Evolutionary conservation across 2,329 filamentous ascomycete species (phyloP).

Genomic region (Pestalotiopsis sp.): DNA sequence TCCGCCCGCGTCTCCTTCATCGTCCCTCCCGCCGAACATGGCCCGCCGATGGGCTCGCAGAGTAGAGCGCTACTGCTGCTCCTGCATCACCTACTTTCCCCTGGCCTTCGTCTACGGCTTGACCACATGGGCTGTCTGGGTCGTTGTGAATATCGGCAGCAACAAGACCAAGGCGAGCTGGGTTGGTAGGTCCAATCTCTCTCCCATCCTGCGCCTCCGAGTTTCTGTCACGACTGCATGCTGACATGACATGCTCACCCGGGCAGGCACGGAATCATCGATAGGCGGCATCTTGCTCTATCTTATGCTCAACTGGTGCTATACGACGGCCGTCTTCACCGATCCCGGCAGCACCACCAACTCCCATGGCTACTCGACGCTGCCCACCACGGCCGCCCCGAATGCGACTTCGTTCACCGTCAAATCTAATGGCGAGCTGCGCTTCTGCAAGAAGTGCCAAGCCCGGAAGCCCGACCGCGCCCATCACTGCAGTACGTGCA

Average conservation of each 20-base stretch:
- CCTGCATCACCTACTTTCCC: constrained; percentile 79
- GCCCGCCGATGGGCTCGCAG: constrained; percentile 65
- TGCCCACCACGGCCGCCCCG: constrained; percentile 70
- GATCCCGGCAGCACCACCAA: constrained; percentile 74
- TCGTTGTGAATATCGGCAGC: constrained; percentile 72
- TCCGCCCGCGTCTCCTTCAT: constrained; percentile 1
- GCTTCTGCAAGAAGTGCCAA: constrained; percentile 98
- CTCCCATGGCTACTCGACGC: constrained; percentile 71
- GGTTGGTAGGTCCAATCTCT: constrained; percentile 49
- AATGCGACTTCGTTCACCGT: constrained; percentile 79
- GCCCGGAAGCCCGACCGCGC: constrained; percentile 91
- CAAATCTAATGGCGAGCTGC: constrained; percentile 81
- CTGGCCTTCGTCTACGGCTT: constrained; percentile 84
- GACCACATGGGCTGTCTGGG: constrained; percentile 93
- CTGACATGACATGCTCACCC: not conserved
- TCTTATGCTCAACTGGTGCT: constrained; percentile 79
- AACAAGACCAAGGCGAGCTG: constrained; percentile 51
- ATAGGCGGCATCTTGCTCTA: constrained; percentile 71
- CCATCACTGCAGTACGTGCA: constrained; percentile 95
- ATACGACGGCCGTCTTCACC: constrained; percentile 92
- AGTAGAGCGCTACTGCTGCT: constrained; percentile 82
- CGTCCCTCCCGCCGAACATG: constrained; percentile 42
- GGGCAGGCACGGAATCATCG: constrained; percentile 55
- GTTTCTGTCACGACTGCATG: not conserved
- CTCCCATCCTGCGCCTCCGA: not conserved